Evolutionary conservation across 306 rosid species (phyloP).

Genomic region (Nissolia schottii): DNA sequence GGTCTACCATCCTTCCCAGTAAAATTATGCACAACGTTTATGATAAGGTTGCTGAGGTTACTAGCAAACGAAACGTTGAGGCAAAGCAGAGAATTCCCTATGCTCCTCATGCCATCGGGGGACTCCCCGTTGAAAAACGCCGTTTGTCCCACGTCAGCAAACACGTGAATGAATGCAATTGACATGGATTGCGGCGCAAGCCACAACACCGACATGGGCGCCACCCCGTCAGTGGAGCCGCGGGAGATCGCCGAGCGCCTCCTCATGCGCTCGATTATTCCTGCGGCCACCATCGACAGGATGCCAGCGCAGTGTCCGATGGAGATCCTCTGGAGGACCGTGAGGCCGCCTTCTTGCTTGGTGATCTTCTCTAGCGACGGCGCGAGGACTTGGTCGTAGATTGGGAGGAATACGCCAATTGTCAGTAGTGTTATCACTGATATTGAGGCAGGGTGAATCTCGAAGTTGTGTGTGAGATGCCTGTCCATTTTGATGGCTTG

Average conservation of each 20-base stretch:
- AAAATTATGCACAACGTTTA: conserved; percentile 11
- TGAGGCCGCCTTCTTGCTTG: conserved; percentile 23
- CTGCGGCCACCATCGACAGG: background rate
- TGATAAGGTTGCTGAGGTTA: conserved; percentile 22
- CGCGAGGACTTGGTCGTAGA: conserved; percentile 9
- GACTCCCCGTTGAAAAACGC: conserved; percentile 42
- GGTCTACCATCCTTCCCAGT: conserved; percentile 26
- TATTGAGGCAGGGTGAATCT: conserved; percentile 20
- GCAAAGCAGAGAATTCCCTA: conserved; percentile 30
- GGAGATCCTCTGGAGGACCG: conserved; percentile 22
- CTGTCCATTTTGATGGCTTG: conserved; percentile 40
- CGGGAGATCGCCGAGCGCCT: background rate
- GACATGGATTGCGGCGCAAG: conserved; percentile 30
- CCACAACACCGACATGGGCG: conserved; percentile 42
- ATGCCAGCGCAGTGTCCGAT: conserved; percentile 3
- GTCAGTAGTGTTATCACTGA: conserved; percentile 6
- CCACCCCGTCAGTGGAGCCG: background rate
- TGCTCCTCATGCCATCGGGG: conserved; percentile 48
- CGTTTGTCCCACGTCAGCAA: conserved; percentile 31
- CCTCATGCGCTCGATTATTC: conserved; percentile 13
- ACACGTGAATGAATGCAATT: conserved; percentile 21
- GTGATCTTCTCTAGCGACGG: conserved; percentile 17
- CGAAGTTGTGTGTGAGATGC: background rate
- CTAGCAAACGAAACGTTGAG: conserved; percentile 10
- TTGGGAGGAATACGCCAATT: background rate